phyloP scores from a whole-genome alignment of 306 rosid genomes.

The Cotoneaster glaucophyllus region DNA sequence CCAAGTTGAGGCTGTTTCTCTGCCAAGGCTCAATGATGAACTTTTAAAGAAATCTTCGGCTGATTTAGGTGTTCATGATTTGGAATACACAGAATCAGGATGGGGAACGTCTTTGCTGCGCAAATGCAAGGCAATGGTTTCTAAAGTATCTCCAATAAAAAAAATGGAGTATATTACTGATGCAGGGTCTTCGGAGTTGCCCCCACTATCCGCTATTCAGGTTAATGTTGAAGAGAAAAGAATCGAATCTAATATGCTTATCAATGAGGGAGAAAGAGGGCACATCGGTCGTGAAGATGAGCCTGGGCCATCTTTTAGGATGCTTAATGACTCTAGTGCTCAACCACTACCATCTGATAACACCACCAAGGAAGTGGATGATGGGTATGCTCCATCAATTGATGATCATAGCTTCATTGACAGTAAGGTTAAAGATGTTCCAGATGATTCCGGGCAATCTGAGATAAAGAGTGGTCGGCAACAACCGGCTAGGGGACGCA shows the following conservation, averaged over 20 bases:
- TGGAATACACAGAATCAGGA: conserved; percentile 34
- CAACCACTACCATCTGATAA: conserved; percentile 27
- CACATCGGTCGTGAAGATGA: conserved; percentile 20
- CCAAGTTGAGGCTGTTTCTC: conserved; percentile 22
- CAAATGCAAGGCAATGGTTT: conserved; percentile 60
- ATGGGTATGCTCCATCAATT: conserved; percentile 27
- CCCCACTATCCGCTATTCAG: conserved; percentile 28
- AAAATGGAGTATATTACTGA: conserved; percentile 35
- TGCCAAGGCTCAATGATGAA: conserved; percentile 26
- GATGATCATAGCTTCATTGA: conserved; percentile 50
- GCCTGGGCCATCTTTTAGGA: conserved; percentile 26
- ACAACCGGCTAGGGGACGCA: conserved; percentile 36
- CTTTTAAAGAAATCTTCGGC: conserved; percentile 20
- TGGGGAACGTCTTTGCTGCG: conserved; percentile 48
- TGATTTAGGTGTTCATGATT: conserved; percentile 25
- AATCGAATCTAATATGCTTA: conserved; percentile 22
- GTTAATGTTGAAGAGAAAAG: conserved; percentile 19
- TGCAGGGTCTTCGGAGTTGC: conserved; percentile 27
- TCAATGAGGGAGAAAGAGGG: conserved; percentile 27
- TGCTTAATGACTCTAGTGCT: conserved; percentile 23
- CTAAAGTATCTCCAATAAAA: conserved; percentile 56
- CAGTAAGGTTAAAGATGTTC: conserved; percentile 49
- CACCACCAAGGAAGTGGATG: conserved; percentile 27
- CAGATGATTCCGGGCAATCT: conserved; percentile 68
- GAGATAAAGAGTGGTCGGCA: conserved; percentile 36